Percentiles rank a stretch among this genome's conserved stretches.
These are phyloP conservation scores for Peterozyma xylosa DNA, from an alignment of 805 yeast species.

Conservation along the genomic window DNA sequence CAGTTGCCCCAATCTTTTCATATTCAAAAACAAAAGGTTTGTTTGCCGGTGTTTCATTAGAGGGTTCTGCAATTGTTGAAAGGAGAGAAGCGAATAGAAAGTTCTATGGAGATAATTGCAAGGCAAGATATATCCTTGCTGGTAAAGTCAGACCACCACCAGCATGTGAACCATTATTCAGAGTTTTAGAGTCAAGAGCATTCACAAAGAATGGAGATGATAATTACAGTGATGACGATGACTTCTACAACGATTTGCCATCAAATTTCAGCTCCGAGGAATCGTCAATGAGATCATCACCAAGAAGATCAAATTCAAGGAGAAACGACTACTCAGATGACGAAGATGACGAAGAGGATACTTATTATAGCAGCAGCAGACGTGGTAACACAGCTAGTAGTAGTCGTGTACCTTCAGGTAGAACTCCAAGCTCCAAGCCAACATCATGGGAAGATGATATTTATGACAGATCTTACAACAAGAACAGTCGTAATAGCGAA, in stretches of 20 bases:
- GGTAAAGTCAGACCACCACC: slow-evolving; percentile 94
- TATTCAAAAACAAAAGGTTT: slow-evolving; percentile 95
- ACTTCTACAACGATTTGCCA: slow-evolving; percentile 71
- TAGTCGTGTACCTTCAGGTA: not conserved
- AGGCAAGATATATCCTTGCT: slow-evolving; percentile 75
- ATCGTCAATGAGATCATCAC: slow-evolving; percentile 26
- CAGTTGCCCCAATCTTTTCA: slow-evolving; percentile 86
- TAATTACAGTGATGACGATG: slow-evolving; percentile 47
- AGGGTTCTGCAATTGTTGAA: slow-evolving; percentile 94
- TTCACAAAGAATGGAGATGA: slow-evolving; percentile 52
- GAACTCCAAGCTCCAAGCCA: slow-evolving; percentile 8
- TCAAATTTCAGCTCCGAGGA: slow-evolving; percentile 56
- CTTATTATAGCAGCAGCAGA: slow-evolving; percentile 12
- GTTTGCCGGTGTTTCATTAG: slow-evolving; percentile 95
- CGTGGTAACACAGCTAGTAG: slow-evolving; percentile 15
- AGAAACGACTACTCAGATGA: slow-evolving; percentile 20
- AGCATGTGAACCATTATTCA: slow-evolving; percentile 77
- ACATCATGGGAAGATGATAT: slow-evolving; percentile 86
- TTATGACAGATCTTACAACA: slow-evolving; percentile 45
- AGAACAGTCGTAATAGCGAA: slow-evolving; percentile 7
- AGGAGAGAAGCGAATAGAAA: slow-evolving; percentile 96
- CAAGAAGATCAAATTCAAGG: slow-evolving; percentile 14
- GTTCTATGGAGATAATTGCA: slow-evolving; percentile 83
- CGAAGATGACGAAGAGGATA: slow-evolving; percentile 23
- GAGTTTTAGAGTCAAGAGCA: slow-evolving; percentile 79